A percentile compares a stretch with the other conserved stretches of the same genome.
Conservation (phyloP, 306 rosid species). For the Rosa persica region DNA sequence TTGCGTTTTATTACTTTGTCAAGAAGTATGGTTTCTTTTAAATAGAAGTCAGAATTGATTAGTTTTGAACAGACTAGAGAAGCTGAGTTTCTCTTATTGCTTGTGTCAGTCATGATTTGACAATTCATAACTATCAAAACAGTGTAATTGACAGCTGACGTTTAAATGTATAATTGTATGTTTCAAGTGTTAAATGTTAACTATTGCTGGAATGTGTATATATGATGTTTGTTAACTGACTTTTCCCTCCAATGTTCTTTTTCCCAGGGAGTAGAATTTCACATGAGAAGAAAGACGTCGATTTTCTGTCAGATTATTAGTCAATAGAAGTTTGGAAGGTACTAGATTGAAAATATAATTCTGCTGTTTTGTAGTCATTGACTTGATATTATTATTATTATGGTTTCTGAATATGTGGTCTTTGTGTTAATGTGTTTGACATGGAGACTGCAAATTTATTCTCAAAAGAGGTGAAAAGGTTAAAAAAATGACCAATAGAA, state of each 20-base stretch:
- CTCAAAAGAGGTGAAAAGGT: background rate
- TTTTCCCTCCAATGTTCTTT: background rate
- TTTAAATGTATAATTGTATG: background rate
- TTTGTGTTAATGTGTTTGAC: background rate
- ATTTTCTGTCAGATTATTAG: slow-evolving; percentile 17
- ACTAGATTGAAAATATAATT: slow-evolving; percentile 18
- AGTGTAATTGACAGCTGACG: too few species aligned
- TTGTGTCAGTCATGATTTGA: background rate
- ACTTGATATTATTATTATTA: too few species aligned
- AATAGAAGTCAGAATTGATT: background rate
- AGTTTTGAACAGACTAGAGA: background rate
- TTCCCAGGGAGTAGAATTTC: slow-evolving; percentile 36
- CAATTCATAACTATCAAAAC: too few species aligned
- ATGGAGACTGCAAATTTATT: too few species aligned
- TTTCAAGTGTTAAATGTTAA: too few species aligned
- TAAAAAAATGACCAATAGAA: background rate
- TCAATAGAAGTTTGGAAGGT: background rate
- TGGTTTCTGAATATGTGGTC: background rate
- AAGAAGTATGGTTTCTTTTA: background rate
- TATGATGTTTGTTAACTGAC: background rate
- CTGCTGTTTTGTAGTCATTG: background rate
- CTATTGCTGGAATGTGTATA: background rate
- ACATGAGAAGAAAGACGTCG: slow-evolving; percentile 19
- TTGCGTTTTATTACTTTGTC: too few species aligned
- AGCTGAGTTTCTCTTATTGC: background rate